Conservation (phyloP, 2,329 filamentous ascomycete species). For the Amesomyces nigricolor region DNA sequence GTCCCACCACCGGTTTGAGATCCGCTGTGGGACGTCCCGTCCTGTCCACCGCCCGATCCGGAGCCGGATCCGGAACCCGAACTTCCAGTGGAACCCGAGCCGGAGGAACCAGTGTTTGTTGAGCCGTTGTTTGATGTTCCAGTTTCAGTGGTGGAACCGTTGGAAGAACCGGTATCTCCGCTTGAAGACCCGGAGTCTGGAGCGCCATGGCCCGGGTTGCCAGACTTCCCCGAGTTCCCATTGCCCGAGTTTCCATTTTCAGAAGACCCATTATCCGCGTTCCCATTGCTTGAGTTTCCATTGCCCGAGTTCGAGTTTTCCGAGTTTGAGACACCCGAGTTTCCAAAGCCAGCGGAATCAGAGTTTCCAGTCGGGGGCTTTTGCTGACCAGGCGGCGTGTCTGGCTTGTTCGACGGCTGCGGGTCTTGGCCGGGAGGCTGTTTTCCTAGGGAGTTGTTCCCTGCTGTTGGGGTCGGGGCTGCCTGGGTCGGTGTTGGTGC, state of each 20-base stretch:
- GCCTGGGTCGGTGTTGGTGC: constrained; percentile 1
- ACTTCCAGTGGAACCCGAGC: not conserved
- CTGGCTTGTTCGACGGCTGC: not conserved
- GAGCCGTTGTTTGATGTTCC: not conserved
- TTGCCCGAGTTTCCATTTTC: not conserved
- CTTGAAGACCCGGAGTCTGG: not conserved
- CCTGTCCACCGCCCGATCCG: not conserved
- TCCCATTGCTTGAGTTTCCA: not conserved
- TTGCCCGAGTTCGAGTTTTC: not conserved
- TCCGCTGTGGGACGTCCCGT: not conserved
- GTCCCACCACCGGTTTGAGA: not conserved
- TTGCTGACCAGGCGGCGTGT: not conserved
- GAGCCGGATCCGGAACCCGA: constrained; percentile 1
- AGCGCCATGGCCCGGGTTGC: not conserved
- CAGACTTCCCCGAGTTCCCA: too few species aligned
- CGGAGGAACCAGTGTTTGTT: not conserved
- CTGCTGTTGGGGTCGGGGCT: constrained; percentile 1
- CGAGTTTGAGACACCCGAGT: not conserved
- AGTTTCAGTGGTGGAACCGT: not conserved
- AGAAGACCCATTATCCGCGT: not conserved
- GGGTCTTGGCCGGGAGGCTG: not conserved
- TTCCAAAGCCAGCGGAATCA: not conserved
- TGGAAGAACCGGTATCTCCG: too few species aligned
- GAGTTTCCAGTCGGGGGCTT: not conserved
- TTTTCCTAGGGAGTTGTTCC: not conserved